Evolutionary conservation across 352 stramenopile genomes (phyloP), one percentile per base, ranked within the genome.

Genomic region (Pythium folliculosum): DNA sequence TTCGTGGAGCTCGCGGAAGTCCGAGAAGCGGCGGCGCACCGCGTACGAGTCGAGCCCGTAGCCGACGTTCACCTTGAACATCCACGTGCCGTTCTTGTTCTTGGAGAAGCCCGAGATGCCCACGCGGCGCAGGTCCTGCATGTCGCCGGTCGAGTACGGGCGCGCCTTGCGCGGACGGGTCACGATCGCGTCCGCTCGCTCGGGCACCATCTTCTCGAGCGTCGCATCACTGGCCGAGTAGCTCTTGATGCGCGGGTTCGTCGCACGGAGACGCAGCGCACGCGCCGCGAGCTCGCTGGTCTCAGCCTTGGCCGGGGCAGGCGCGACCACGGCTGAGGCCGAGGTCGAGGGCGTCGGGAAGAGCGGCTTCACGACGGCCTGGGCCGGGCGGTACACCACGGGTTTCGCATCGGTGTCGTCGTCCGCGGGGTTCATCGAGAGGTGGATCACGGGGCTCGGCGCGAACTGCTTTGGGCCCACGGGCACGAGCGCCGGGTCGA

Each of bases 1-100:
- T 19, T 89, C 81, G 64, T 91, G 65, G 43, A 91, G 79, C 61
- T 88, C 56, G 53, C 87, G 87, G 60, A 91, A 91, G 65, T 91
- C 83, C 21, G 77, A 88, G 63, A 91, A 91, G 49, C 83, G 83
- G n/a, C 83, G 83, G 9, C 80, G 81, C 40, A 91, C 75, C 25
- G 79, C 81, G 77, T 91, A 91, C 38, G 74, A 77, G 65, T 86
- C 80, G 38, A 69, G 78, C 60, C 83, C 74, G 27, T 77, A 77
- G 30, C 80, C 73, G 1, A 92, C 77, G 59, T 92, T 78, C 21
- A 92, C 81, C 63, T 86, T 90, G 64, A 92, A 92, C 67, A 90
- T 81, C 83, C 83, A 92, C 44, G 80, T 90, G 65, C 83, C 83
- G 44, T 82, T 80, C 48, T 56, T 77, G 69, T 82, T 89, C 75